Base-by-base conservation (phyloP, 2,329 filamentous ascomycete genomes). In the Aureobasidium sp. region DNA sequence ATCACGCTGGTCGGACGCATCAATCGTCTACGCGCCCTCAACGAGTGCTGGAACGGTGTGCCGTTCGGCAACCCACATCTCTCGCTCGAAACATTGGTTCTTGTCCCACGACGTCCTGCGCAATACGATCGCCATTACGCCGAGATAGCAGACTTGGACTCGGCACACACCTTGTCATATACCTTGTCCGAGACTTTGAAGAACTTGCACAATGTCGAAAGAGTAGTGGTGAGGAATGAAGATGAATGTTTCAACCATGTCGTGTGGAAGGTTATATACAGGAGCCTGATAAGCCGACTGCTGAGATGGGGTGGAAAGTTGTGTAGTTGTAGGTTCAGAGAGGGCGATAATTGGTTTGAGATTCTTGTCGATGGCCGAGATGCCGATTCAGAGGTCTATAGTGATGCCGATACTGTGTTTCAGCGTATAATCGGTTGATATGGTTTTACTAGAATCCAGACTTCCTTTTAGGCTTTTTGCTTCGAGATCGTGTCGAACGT, bases 191-290 rank as follows among this genome's bases (percentile, higher is more conserved):
- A 65, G 62, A 65, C 62, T 3, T 14, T 64, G 49, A 65, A 65
- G 49, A 51, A 55, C 12, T 31, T 74, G 63, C 34, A 68, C 6
- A 68, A 69, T 9, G 70, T 74, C 2, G 48, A 64, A 25, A 65
- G 63, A 52, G 63, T 74, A 14, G 64, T 70, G 41, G 70, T 74
- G 52, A 58, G 67, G 59, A 74, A 74, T 51, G 53, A 61, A 14
- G 41, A 68, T 36, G 68, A 65, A 5, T 73, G 70, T 48, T 74
- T 74, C 65, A 69, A 70, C 45, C 67, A 68, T 22, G 66, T 65
- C 34, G 69, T 73, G 3, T 73, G 73, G 73, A 64, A 65, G 63
- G 63, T 72, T n/a, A 66, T 73, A 59, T 74, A 74, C 53, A 56
- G 71, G 7, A 68, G 67, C 48, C 37, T 73, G 62, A 69, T 73